Evolutionary conservation across 768 basidiomycete genomes (phyloP).

Genomic region (Hypsizygus marmoreus): DNA sequence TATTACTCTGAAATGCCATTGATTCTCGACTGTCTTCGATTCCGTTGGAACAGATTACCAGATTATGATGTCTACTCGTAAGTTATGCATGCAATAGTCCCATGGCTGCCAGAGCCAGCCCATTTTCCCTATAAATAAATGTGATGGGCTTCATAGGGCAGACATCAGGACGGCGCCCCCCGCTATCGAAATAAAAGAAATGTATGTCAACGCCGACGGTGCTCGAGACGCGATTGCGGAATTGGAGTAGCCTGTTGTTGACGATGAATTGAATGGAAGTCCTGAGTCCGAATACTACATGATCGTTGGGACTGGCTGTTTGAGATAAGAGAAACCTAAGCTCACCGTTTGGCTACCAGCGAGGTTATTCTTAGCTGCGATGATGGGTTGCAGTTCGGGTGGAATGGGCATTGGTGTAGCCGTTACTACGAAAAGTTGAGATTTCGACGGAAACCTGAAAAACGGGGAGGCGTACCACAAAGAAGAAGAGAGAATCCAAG

Average conservation of each 20-base stretch:
- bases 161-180: constrained; percentile 5
- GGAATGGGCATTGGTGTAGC: constrained; percentile 21
- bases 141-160: not conserved
- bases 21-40: too few species aligned
- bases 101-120: too few species aligned
- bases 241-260: constrained; percentile 3
- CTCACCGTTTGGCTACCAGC: constrained; percentile 15
- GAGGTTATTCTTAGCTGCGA: constrained; percentile 28
- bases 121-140: too few species aligned
- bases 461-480: constrained; percentile 1
- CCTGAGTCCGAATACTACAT: not conserved
- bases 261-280: constrained; percentile 10
- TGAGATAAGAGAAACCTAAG: not conserved
- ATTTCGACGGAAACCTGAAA: not conserved
- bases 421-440: not conserved
- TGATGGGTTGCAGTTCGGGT: constrained; percentile 20
- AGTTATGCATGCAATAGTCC: too few species aligned
- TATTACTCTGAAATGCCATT: too few species aligned
- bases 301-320: not conserved
- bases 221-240: not conserved
- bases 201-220: constrained; percentile 1
- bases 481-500: constrained; percentile 2
- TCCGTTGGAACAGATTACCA: too few species aligned
- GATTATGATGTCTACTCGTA: too few species aligned
- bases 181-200: constrained; percentile 3